A percentile compares a stretch with the other conserved stretches of the same genome.
These are phyloP conservation scores for Gossypium herbaceum DNA, from an alignment of 345 rosid genomes.

Conservation along the genomic window DNA sequence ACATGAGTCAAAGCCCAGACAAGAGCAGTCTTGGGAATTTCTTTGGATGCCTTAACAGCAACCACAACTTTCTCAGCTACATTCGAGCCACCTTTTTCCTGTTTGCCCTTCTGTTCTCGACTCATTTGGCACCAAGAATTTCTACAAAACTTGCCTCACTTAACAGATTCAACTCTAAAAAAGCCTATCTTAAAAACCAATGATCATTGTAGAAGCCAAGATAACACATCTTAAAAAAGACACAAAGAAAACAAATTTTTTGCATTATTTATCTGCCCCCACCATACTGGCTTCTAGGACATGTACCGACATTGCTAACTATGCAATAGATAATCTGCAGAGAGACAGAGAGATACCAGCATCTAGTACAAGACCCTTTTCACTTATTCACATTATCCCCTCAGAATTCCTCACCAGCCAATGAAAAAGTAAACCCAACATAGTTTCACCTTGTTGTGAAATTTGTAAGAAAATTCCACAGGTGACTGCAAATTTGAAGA, in stretches of 20 bases:
- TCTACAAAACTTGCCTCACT: constrained; percentile 9
- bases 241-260: constrained; percentile 19
- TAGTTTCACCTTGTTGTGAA: constrained; percentile 10
- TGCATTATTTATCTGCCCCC: constrained; percentile 43
- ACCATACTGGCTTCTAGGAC: constrained; percentile 34
- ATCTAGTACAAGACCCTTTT: constrained; percentile 47
- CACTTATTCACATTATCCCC: constrained; percentile 33
- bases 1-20: constrained; percentile 99
- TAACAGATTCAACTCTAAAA: constrained; percentile 23
- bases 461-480: constrained; percentile 18
- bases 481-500: constrained; percentile 20
- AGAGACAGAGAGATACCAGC: constrained; percentile 23
- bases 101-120: constrained; percentile 53
- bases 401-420: constrained; percentile 1
- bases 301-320: constrained; percentile 32
- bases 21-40: constrained; percentile 83
- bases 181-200: constrained; percentile 9
- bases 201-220: constrained; percentile 14
- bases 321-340: constrained; percentile 27
- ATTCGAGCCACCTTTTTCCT: constrained; percentile 44
- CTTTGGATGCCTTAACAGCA: constrained; percentile 94
- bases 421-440: constrained; percentile 10
- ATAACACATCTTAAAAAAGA: constrained; percentile 11
- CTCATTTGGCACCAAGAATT: constrained; percentile 41
- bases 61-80: constrained; percentile 77